Evolutionary conservation across 2,329 filamentous ascomycete species (phyloP).

Genomic region (Fusarium austroafricanum): DNA sequence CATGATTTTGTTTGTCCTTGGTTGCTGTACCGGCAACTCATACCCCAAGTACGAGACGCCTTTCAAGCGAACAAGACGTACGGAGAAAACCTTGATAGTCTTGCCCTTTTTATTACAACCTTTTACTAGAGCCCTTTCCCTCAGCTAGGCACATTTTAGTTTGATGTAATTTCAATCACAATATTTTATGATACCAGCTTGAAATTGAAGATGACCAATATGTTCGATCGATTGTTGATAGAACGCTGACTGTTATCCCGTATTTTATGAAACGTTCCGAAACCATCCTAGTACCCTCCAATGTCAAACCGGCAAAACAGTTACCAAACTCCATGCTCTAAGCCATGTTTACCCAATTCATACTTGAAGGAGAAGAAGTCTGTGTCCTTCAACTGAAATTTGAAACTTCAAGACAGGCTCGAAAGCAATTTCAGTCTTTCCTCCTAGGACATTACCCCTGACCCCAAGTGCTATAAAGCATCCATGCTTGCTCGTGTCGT

Average conservation of each 20-base stretch:
- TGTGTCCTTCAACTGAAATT: conserved; percentile 14
- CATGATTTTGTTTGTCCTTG: conserved; percentile 42
- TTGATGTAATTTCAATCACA: conserved; percentile 61
- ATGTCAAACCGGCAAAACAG: conserved; percentile 2
- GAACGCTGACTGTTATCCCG: background rate
- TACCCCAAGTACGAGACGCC: conserved; percentile 36
- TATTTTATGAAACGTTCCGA: conserved; percentile 1
- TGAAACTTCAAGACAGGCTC: background rate
- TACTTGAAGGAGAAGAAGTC: background rate
- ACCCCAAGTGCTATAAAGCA: conserved; percentile 64
- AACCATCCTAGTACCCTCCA: conserved; percentile 8
- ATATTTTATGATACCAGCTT: conserved; percentile 60
- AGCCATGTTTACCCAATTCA: conserved; percentile 15
- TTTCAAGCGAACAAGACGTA: conserved; percentile 45
- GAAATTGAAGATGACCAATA: conserved; percentile 2
- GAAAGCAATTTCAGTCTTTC: conserved; percentile 5
- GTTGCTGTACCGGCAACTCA: conserved; percentile 40
- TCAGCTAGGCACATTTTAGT: conserved; percentile 56
- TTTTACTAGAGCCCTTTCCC: conserved; percentile 50
- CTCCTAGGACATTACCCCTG: conserved; percentile 17
- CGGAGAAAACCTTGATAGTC: conserved; percentile 52
- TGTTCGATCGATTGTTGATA: conserved; percentile 34
- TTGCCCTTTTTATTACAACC: conserved; percentile 51
- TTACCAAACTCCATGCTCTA: conserved; percentile 45
- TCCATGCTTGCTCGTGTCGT: conserved; percentile 82